Conservation (phyloP, 2,329 filamentous ascomycete species). For the Stagonosporopsis chrysanthemi region DNA sequence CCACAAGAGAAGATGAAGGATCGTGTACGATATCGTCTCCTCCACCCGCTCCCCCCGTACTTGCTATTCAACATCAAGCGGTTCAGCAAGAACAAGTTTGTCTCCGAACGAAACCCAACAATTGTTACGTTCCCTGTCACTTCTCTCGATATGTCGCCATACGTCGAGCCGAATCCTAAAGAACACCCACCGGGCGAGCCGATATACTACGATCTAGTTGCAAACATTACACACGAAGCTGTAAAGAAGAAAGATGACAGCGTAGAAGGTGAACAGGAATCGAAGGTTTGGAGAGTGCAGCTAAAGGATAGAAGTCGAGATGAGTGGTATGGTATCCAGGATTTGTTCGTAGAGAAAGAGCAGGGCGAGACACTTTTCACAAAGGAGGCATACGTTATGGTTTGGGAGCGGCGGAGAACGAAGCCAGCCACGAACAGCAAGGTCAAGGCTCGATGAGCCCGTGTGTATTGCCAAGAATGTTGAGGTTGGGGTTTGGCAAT, state of each 20-base stretch:
- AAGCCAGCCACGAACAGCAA: slow-evolving; percentile 23
- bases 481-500: not conserved
- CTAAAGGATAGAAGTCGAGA: slow-evolving; percentile 79
- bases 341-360: slow-evolving; percentile 89
- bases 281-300: slow-evolving; percentile 95
- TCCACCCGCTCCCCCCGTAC: slow-evolving; percentile 90
- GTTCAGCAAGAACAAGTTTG: slow-evolving; percentile 96
- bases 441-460: slow-evolving; percentile 16
- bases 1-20: slow-evolving; percentile 90
- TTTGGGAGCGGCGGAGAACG: slow-evolving; percentile 84
- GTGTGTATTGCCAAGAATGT: not conserved
- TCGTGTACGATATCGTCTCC: slow-evolving; percentile 84
- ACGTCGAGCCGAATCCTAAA: slow-evolving; percentile 84
- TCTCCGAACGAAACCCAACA: slow-evolving; percentile 93
- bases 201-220: slow-evolving; percentile 93
- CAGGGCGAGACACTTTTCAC: slow-evolving; percentile 90
- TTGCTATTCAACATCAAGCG: slow-evolving; percentile 96
- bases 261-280: slow-evolving; percentile 88
- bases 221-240: slow-evolving; percentile 90
- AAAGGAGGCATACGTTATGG: slow-evolving; percentile 92
- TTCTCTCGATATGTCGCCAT: slow-evolving; percentile 85
- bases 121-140: slow-evolving; percentile 95
- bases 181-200: slow-evolving; percentile 77
- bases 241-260: slow-evolving; percentile 78
- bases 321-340: slow-evolving; percentile 93